phyloP scores from a whole-genome alignment of 305 asterid species.

The Solanum hybrid region DNA sequence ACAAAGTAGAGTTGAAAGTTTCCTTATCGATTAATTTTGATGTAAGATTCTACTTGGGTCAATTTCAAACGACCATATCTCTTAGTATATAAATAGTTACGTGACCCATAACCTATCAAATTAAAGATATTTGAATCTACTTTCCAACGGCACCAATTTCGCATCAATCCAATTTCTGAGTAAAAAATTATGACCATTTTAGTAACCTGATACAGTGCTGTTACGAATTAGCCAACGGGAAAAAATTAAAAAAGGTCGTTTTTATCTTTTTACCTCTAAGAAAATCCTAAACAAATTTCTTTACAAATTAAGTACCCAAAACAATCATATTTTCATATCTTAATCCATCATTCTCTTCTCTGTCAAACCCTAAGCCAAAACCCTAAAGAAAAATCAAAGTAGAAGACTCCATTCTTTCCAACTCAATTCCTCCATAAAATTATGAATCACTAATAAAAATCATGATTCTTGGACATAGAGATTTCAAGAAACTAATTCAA shows the following conservation, averaged over 20 bases:
- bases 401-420: background rate
- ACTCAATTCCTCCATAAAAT: too few species aligned
- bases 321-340: too few species aligned
- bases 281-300: background rate
- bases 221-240: background rate
- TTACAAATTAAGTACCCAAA: background rate
- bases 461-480: too few species aligned
- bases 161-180: background rate
- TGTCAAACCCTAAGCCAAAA: background rate
- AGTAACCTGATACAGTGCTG: background rate
- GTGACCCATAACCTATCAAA: background rate
- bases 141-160: background rate
- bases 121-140: too few species aligned
- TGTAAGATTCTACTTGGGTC: background rate
- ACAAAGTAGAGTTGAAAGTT: background rate
- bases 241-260: background rate
- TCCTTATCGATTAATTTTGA: background rate
- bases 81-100: background rate
- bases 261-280: background rate
- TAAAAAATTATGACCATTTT: background rate
- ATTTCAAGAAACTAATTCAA: too few species aligned
- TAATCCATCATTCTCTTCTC: background rate
- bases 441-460: too few species aligned
- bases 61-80: background rate
- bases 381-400: background rate